Conservation (phyloP, 345 rosid genomes). For the Ceriops tagal region DNA sequence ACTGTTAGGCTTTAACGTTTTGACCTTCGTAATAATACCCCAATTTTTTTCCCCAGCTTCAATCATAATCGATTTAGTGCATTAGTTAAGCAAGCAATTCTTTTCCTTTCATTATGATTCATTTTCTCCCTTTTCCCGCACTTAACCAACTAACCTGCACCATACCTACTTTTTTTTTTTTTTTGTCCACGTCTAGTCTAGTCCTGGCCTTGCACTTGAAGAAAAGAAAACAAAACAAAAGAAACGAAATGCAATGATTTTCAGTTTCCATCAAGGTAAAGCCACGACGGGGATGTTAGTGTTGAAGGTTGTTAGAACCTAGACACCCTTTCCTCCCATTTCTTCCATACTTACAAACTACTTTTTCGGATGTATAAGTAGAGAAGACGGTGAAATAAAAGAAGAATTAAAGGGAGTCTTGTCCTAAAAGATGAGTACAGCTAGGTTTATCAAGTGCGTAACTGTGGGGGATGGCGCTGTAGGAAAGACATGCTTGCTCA, state of each 20-base stretch:
- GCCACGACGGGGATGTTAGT: slow-evolving; percentile 23
- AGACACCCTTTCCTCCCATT: neutral
- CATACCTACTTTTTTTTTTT: slow-evolving; percentile 27
- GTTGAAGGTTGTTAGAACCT: slow-evolving; percentile 21
- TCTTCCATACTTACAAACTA: slow-evolving; percentile 10
- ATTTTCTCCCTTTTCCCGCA: slow-evolving; percentile 36
- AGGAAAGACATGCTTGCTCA: slow-evolving; percentile 82
- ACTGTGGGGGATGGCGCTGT: slow-evolving; percentile 86
- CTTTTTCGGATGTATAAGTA: slow-evolving; percentile 1
- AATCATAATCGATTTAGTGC: neutral
- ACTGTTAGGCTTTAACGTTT: too few species aligned
- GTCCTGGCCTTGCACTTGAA: slow-evolving; percentile 42
- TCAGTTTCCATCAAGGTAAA: slow-evolving; percentile 13
- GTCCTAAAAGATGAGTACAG: slow-evolving; percentile 45
- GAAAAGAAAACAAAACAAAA: slow-evolving; percentile 30
- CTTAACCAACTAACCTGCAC: slow-evolving; percentile 45
- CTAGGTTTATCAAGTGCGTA: slow-evolving; percentile 78
- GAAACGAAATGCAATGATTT: slow-evolving; percentile 29
- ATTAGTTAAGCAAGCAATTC: slow-evolving; percentile 26
- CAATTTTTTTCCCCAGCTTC: too few species aligned
- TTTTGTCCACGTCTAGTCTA: slow-evolving; percentile 15
- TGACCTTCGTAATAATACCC: too few species aligned
- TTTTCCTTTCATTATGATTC: slow-evolving; percentile 18
- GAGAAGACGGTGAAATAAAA: neutral
- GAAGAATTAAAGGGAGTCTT: neutral